These are phyloP conservation scores for Letharia lupina DNA, from an alignment of 495 filamentous ascomycete species.

Conservation along the genomic window DNA sequence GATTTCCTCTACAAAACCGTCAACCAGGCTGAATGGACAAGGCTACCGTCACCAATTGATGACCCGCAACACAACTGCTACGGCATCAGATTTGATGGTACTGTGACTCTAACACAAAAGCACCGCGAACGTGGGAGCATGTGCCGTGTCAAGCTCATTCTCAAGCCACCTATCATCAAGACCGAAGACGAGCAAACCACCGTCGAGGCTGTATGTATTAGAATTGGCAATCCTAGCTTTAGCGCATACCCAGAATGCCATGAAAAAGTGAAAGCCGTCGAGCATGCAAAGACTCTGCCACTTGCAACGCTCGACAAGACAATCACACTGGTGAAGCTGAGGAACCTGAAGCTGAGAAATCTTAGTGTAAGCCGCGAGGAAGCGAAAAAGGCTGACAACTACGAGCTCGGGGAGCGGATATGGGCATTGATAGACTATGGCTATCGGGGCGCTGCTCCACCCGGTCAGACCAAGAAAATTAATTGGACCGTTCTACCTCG, in stretches of 20 bases:
- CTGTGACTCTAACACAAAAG: background rate
- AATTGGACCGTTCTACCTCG: background rate
- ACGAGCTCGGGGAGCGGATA: background rate
- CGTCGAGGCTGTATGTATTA: background rate
- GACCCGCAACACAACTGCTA: background rate
- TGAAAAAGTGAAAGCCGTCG: background rate
- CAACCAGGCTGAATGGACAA: background rate
- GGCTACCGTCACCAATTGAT: background rate
- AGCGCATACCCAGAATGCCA: rapidly evolving
- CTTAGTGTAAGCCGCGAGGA: no score
- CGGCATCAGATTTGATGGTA: background rate
- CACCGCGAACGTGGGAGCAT: background rate
- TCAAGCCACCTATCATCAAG: background rate
- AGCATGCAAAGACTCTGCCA: background rate
- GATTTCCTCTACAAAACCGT: background rate
- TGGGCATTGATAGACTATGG: background rate
- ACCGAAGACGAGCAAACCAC: background rate
- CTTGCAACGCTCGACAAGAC: background rate
- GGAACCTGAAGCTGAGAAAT: background rate
- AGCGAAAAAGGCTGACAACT: background rate
- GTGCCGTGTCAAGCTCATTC: background rate
- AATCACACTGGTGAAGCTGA: background rate
- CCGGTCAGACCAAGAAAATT: background rate
- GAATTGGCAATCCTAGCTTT: background rate
- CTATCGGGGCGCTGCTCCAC: background rate